Evolutionary conservation across 352 stramenopile genomes (phyloP).

Genomic region (Pythium apleroticum): DNA sequence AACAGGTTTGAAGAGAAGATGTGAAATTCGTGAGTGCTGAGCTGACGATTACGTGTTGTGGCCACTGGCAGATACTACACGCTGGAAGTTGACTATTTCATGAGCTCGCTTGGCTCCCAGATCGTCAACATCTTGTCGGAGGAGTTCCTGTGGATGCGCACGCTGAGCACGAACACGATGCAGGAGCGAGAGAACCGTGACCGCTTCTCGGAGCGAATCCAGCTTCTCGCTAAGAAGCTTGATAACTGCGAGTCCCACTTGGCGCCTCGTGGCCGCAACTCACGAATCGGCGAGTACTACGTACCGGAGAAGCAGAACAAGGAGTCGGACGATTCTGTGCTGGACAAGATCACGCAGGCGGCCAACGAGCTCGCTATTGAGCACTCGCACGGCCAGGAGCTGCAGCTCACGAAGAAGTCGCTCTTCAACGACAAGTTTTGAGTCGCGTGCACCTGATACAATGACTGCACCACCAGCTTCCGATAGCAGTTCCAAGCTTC

Average conservation of each 20-base stretch:
- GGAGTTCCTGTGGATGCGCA: constrained; percentile 93
- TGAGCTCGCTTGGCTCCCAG: constrained; percentile 89
- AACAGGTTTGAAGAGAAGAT: constrained; percentile 55
- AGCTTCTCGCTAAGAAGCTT: constrained; percentile 82
- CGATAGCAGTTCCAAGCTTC: background rate
- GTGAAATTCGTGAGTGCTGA: background rate
- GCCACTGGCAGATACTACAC: constrained; percentile 85
- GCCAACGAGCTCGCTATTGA: constrained; percentile 87
- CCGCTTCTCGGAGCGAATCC: constrained; percentile 88
- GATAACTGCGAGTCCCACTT: constrained; percentile 72
- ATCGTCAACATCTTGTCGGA: constrained; percentile 93
- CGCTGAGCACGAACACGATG: constrained; percentile 89
- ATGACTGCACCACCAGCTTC: constrained; percentile 2
- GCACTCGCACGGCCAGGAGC: constrained; percentile 72
- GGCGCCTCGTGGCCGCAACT: constrained; percentile 52
- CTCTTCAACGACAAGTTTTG: constrained; percentile 85
- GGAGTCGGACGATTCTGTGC: constrained; percentile 68
- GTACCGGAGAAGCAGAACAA: constrained; percentile 83
- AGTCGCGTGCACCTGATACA: constrained; percentile 6
- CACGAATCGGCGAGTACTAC: constrained; percentile 85
- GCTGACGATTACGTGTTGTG: background rate
- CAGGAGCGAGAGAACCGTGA: constrained; percentile 89
- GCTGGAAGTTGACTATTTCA: constrained; percentile 97
- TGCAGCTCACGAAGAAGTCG: constrained; percentile 82
- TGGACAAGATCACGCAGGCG: constrained; percentile 88